Evolutionary conservation across 202 grass and related monocot species (phyloP).

Genomic region (Musa balbisiana): DNA sequence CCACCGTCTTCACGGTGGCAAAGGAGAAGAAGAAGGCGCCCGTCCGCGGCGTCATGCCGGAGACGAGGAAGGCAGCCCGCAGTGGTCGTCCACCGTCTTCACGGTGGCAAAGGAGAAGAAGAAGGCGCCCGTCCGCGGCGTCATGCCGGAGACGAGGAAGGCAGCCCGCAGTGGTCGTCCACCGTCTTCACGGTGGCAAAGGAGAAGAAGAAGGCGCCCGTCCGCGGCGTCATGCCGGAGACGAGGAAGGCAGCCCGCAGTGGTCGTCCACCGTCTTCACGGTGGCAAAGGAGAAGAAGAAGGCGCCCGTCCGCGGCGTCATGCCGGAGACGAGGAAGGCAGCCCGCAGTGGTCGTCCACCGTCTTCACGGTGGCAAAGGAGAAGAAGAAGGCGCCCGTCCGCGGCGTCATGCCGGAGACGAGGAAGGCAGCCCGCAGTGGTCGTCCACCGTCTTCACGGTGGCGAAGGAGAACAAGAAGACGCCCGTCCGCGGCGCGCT

Average conservation of each 20-base stretch:
- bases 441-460: too few relatives aligned
- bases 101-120: neutral
- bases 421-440: too few relatives aligned
- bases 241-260: neutral
- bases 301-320: neutral
- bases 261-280: slow-evolving; percentile 3
- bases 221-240: neutral
- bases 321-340: too few relatives aligned
- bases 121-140: neutral
- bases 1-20: neutral
- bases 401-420: too few relatives aligned
- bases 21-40: neutral
- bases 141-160: neutral
- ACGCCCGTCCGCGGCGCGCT: too few relatives aligned
- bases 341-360: too few relatives aligned
- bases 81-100: slow-evolving; percentile 1
- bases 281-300: neutral
- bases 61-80: neutral
- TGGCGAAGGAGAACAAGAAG: too few relatives aligned
- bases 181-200: neutral
- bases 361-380: too few relatives aligned
- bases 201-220: neutral
- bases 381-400: too few relatives aligned
- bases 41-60: neutral
- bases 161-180: neutral